phyloP scores from a whole-genome alignment of 1,284 basidiomycete genomes.

The Xerocomus nothofagi region DNA sequence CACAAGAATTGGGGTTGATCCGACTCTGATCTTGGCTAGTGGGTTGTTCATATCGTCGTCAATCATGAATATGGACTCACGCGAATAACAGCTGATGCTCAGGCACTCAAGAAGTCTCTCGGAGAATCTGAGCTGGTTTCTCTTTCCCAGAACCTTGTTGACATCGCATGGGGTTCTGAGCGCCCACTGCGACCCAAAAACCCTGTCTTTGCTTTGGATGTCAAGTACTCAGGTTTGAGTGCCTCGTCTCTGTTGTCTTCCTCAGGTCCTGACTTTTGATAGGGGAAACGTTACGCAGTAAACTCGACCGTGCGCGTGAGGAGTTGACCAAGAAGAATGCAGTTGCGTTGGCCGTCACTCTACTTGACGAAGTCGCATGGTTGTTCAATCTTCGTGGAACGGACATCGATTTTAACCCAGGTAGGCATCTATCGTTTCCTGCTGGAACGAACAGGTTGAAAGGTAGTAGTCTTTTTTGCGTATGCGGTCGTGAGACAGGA shows the following conservation, averaged over 20 bases:
- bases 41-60: slow-evolving; percentile 13
- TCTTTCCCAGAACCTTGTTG: slow-evolving; percentile 75
- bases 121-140: slow-evolving; percentile 63
- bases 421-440: slow-evolving; percentile 32
- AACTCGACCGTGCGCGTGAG: slow-evolving; percentile 67
- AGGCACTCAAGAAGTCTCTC: slow-evolving; percentile 55
- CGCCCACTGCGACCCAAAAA: slow-evolving; percentile 74
- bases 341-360: slow-evolving; percentile 71
- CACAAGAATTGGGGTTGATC: slow-evolving; percentile 79
- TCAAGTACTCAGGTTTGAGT: slow-evolving; percentile 61
- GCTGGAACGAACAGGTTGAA: background rate
- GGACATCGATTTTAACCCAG: slow-evolving; percentile 92
- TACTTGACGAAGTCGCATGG: slow-evolving; percentile 93
- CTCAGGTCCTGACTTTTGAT: slow-evolving; percentile 2
- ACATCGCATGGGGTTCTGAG: slow-evolving; percentile 73
- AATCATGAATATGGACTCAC: slow-evolving; percentile 1
- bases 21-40: slow-evolving; percentile 72
- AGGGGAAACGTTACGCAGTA: slow-evolving; percentile 68
- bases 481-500: slow-evolving; percentile 81
- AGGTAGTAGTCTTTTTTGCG: slow-evolving; percentile 80
- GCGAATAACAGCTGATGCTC: slow-evolving; percentile 52
- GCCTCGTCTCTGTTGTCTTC: slow-evolving; percentile 11
- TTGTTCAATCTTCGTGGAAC: slow-evolving; percentile 91
- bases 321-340: slow-evolving; percentile 66
- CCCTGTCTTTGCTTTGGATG: slow-evolving; percentile 67